Conservation (phyloP, 345 rosid genomes). For the Salix brachista region DNA sequence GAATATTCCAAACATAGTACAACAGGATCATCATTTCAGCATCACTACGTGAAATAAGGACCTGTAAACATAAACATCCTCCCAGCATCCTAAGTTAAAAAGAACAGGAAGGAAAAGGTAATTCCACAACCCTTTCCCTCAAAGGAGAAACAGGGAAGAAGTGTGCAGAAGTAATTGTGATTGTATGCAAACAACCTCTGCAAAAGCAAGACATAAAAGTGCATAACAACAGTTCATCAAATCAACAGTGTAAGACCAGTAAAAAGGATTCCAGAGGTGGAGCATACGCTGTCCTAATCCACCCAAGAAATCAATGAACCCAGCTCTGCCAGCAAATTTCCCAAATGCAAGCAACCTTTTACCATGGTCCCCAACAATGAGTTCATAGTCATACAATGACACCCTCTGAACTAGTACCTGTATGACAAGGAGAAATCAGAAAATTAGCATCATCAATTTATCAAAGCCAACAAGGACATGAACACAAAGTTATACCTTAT, state of each 20-base stretch:
- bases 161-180: background rate
- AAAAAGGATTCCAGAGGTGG: background rate
- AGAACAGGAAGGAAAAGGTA: background rate
- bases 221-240: background rate
- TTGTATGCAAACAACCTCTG: background rate
- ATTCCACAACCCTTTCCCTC: background rate
- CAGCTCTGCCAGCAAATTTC: constrained; percentile 91
- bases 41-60: background rate
- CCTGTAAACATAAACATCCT: no score
- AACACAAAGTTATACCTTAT: constrained; percentile 46
- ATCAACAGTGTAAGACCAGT: background rate
- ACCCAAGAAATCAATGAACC: constrained; percentile 68
- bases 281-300: constrained; percentile 79
- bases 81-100: background rate
- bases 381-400: constrained; percentile 83
- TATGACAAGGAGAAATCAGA: constrained; percentile 2
- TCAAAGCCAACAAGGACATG: background rate
- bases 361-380: constrained; percentile 68
- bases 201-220: background rate
- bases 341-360: constrained; percentile 79
- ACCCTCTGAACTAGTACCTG: constrained; percentile 71
- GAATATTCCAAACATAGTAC: background rate
- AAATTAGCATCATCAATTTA: background rate
- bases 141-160: background rate
- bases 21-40: background rate